These are phyloP conservation scores for Talaromyces proteolyticus DNA, from an alignment of 495 filamentous ascomycete genomes.

Conservation along the genomic window DNA sequence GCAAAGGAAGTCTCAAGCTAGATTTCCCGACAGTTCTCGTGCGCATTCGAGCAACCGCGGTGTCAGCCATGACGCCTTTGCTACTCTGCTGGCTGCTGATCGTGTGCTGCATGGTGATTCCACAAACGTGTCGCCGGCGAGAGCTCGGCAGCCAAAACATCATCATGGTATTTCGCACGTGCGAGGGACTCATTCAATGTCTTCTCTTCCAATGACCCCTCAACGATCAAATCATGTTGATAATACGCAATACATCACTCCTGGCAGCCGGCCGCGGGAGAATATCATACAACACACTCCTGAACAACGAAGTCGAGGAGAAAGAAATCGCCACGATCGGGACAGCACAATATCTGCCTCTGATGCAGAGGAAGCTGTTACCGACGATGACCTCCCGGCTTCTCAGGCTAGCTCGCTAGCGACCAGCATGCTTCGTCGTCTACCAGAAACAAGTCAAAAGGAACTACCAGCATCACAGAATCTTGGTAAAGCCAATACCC, in stretches of 20 bases:
- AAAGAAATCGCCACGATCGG: slow-evolving; percentile 53
- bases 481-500: slow-evolving; percentile 30
- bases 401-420: slow-evolving; percentile 46
- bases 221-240: slow-evolving; percentile 33
- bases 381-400: slow-evolving; percentile 49
- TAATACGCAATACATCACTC: slow-evolving; percentile 48
- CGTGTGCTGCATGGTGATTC: slow-evolving; percentile 70
- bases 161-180: slow-evolving; percentile 45
- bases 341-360: slow-evolving; percentile 89
- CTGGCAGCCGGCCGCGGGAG: slow-evolving; percentile 47
- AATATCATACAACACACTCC: slow-evolving; percentile 17
- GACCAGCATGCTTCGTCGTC: slow-evolving; percentile 44
- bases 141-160: slow-evolving; percentile 36
- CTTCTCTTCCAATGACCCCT: slow-evolving; percentile 77
- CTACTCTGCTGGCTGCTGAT: slow-evolving; percentile 66
- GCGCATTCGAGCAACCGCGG: slow-evolving; percentile 28
- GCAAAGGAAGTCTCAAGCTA: slow-evolving; percentile 37
- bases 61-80: slow-evolving; percentile 55
- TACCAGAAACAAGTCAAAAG: slow-evolving; percentile 19
- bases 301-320: slow-evolving; percentile 19
- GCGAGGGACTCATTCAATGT: slow-evolving; percentile 67
- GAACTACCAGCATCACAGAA: slow-evolving; percentile 1
- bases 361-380: slow-evolving; percentile 59
- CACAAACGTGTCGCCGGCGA: slow-evolving; percentile 56
- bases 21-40: slow-evolving; percentile 37